Base-by-base conservation (phyloP, 192 early-diverging fungal genomes). In the Paraglomus brasilianum region DNA sequence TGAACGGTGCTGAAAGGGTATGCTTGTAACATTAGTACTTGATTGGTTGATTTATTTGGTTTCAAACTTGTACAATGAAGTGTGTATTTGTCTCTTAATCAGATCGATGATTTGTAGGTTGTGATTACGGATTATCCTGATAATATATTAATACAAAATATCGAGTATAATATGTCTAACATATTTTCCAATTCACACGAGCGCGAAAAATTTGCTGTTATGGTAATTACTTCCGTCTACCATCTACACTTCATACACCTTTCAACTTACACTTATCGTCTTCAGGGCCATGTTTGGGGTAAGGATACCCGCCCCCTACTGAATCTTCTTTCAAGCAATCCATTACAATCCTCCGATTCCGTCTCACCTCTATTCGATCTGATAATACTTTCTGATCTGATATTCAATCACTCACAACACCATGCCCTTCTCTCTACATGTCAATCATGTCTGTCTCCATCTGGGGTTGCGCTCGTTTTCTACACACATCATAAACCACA, bases 371-470 rank as follows among this genome's bases (percentile, higher is more conserved):
- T 8, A 40, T 96, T 81, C 70, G 94, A 96, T 73, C 80, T 93
- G 43, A 86, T 96, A 66, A 88, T 96, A 50, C 62, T 95, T 48
- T 89, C 87, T 43, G 95, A 96, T 63, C 74, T 93, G 24, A 81
- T 96, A 13, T 94, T 95, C 75, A 94, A 95, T 74, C 93, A 95
- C 73, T 91, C 88, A n/a, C 85, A 96, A 68, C 94, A 96, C 48
- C 66, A 76, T 19, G 74, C 87, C 4, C 75, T 96, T 75, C 78
- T 96, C 30, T 81, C 84, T 65, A 86, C 91, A 0, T 89, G 90
- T 53, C 67, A 82, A 39, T 75, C 81, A 63, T 78, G 84, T 10
- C 66, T 95, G 46, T 79, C 83, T 58, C 76, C 83, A 17, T 81
- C 84, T 13, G 91, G 88, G 42, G 78, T 80, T 30, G 86, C 88